A percentile compares a stretch with the other conserved stretches of the same genome.
Evolutionary conservation across 148 eudicot genomes (phyloP).

Genomic region (Chenopodium quinoa): DNA sequence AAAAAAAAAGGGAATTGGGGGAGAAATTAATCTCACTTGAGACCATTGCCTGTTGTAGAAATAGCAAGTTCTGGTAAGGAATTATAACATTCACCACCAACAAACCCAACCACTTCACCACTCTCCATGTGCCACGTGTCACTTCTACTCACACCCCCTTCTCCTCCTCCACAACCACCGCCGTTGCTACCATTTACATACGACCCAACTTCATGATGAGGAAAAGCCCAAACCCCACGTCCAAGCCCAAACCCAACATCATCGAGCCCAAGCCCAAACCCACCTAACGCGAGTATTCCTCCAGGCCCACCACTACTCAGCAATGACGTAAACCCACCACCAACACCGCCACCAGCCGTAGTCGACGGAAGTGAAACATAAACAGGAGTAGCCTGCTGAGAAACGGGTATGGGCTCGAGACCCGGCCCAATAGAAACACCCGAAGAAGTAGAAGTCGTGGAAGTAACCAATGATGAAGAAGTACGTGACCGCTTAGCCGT

Average conservation of each 20-base stretch:
- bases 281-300: conserved; percentile 37
- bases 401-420: conserved; percentile 9
- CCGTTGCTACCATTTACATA: conserved; percentile 12
- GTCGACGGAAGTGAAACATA: conserved; percentile 1
- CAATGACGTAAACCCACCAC: conserved; percentile 51
- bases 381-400: background rate
- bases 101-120: conserved; percentile 39
- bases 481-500: conserved; percentile 63
- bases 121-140: conserved; percentile 64
- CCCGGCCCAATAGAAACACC: conserved; percentile 12
- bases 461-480: conserved; percentile 2
- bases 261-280: conserved; percentile 50
- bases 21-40: conserved; percentile 29
- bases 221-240: conserved; percentile 34
- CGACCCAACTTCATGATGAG: conserved; percentile 23
- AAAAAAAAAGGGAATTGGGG: too few relatives aligned
- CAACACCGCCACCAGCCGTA: conserved; percentile 25
- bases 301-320: conserved; percentile 2
- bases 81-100: conserved; percentile 36
- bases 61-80: conserved; percentile 64
- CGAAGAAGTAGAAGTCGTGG: conserved; percentile 5
- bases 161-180: conserved; percentile 24
- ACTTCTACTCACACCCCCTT: conserved; percentile 18
- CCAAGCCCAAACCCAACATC: conserved; percentile 49
- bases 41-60: conserved; percentile 45